These are phyloP conservation scores for Lanmaoa rubissima DNA, from an alignment of 768 basidiomycete genomes.

Conservation along the genomic window DNA sequence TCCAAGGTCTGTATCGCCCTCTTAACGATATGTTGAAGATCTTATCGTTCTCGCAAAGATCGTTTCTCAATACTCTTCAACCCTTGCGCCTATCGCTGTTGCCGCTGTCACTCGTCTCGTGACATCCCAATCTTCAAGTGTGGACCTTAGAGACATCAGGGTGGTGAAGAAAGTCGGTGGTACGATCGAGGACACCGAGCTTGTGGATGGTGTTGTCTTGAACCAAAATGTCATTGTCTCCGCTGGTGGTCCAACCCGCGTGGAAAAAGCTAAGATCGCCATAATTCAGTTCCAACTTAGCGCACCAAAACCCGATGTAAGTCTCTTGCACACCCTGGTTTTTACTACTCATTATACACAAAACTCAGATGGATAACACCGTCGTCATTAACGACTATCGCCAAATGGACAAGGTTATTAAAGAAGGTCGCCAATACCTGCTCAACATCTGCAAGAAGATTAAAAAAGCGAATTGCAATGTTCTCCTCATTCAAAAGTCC, in stretches of 20 bases:
- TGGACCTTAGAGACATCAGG: slow-evolving; percentile 94
- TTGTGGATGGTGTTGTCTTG: slow-evolving; percentile 95
- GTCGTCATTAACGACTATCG: slow-evolving; percentile 99
- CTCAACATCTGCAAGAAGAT: slow-evolving; percentile 99
- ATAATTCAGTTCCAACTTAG: slow-evolving; percentile 98
- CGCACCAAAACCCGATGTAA: slow-evolving; percentile 95
- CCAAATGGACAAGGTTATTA: slow-evolving; percentile 99
- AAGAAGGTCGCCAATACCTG: slow-evolving; percentile 97
- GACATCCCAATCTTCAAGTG: slow-evolving; percentile 86
- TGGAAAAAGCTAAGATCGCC: slow-evolving; percentile 98
- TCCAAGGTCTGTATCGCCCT: slow-evolving; percentile 66
- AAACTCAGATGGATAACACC: slow-evolving; percentile 94
- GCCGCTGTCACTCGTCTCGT: slow-evolving; percentile 90
- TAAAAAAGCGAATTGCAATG: slow-evolving; percentile 99
- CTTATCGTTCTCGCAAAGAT: slow-evolving; percentile 53
- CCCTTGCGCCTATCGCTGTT: slow-evolving; percentile 98
- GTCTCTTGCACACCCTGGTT: slow-evolving; percentile 25
- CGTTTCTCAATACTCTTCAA: slow-evolving; percentile 98
- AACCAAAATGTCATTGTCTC: slow-evolving; percentile 91
- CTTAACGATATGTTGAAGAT: neutral
- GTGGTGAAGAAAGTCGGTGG: slow-evolving; percentile 98
- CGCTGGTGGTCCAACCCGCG: slow-evolving; percentile 89
- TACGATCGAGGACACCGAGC: slow-evolving; percentile 97
- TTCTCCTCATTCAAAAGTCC: slow-evolving; percentile 98
- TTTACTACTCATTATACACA: neutral